These are phyloP conservation scores for Lachnellula arida DNA, from an alignment of 2,329 filamentous ascomycete species.

Conservation along the genomic window DNA sequence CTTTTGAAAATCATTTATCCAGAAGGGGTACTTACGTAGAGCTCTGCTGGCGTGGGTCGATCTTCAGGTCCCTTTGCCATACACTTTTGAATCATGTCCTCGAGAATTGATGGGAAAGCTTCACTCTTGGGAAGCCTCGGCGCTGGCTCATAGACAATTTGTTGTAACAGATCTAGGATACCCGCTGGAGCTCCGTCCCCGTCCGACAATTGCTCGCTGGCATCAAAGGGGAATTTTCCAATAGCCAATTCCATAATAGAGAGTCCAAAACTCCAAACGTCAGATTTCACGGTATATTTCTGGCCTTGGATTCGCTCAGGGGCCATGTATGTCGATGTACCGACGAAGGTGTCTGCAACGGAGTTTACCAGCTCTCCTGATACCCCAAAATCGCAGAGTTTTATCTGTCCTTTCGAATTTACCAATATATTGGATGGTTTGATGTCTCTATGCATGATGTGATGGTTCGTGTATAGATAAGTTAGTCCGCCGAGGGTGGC, in stretches of 20 bases:
- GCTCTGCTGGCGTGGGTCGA: constrained; percentile 85
- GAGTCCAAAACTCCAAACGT: constrained; percentile 97
- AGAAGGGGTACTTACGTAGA: constrained; percentile 62
- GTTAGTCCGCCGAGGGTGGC: constrained; percentile 88
- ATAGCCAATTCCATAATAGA: constrained; percentile 97
- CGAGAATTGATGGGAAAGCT: constrained; percentile 89
- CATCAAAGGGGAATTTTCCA: constrained; percentile 90
- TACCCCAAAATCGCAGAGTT: constrained; percentile 98
- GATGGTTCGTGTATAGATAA: constrained; percentile 91
- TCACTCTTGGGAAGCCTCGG: constrained; percentile 94
- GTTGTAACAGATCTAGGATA: constrained; percentile 91
- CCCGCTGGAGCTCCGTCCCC: constrained; percentile 82
- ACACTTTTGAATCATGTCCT: constrained; percentile 97
- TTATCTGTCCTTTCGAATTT: constrained; percentile 91
- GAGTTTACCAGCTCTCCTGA: constrained; percentile 97
- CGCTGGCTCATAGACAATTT: constrained; percentile 94
- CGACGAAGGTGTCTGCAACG: constrained; percentile 96
- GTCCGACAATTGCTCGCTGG: constrained; percentile 65
- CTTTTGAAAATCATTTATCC: constrained; percentile 11
- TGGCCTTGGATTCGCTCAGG: constrained; percentile 96
- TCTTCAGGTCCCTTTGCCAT: constrained; percentile 83
- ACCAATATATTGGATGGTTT: constrained; percentile 97
- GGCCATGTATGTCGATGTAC: constrained; percentile 98
- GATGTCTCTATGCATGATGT: constrained; percentile 99
- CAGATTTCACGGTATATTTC: constrained; percentile 95